Percentiles rank a stretch among this genome's conserved stretches.
Conservation (phyloP, 441 rosid species). For the Sinapis alba region DNA sequence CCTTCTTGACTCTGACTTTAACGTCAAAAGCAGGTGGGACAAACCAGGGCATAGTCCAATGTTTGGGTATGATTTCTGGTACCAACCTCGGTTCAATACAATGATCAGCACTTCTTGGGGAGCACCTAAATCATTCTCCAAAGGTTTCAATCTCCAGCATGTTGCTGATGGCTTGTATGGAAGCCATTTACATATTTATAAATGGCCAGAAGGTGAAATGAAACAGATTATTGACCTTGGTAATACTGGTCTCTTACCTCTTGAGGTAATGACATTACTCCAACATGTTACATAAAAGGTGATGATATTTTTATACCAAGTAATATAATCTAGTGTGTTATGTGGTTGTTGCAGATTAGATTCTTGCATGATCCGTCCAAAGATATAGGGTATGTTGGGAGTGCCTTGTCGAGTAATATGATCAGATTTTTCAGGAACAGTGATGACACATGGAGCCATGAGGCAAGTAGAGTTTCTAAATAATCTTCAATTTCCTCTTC, state of each 20-base stretch:
- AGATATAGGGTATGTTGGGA: constrained; percentile 78
- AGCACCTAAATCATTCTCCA: constrained; percentile 81
- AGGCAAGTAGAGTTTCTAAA: constrained; percentile 46
- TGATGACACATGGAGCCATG: constrained; percentile 84
- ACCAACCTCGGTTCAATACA: constrained; percentile 87
- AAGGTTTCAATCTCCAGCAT: constrained; percentile 81
- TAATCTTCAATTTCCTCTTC: background rate
- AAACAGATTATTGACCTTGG: constrained; percentile 93
- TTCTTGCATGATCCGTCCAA: constrained; percentile 91
- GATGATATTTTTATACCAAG: background rate
- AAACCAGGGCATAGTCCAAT: constrained; percentile 79
- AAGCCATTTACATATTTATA: constrained; percentile 73
- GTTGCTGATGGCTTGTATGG: constrained; percentile 89
- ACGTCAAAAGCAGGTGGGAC: constrained; percentile 88
- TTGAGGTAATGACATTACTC: constrained; percentile 56
- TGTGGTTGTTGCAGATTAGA: constrained; percentile 52
- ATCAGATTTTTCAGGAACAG: constrained; percentile 78
- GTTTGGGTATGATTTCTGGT: constrained; percentile 94
- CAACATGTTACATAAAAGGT: background rate
- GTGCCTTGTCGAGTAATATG: constrained; percentile 87
- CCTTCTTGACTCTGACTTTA: constrained; percentile 83
- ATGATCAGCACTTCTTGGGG: constrained; percentile 99
- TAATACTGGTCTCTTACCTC: constrained; percentile 70
- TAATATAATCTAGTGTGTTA: background rate
- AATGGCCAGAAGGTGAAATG: constrained; percentile 88